Conservation (phyloP, 2,329 filamentous ascomycete species). For the Sporothrix brasiliensis region DNA sequence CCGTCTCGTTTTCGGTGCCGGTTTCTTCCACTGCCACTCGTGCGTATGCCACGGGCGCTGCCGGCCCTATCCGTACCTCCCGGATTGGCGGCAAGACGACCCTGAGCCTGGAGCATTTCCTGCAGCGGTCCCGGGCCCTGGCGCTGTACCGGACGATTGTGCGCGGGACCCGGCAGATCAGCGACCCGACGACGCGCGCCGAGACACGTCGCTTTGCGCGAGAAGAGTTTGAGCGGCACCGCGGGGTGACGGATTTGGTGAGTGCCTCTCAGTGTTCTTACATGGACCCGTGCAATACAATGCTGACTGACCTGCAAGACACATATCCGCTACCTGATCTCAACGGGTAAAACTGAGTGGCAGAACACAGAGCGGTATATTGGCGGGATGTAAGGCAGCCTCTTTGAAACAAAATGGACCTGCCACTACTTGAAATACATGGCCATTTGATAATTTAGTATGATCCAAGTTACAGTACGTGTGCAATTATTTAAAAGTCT, state of each 20-base stretch:
- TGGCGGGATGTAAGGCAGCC: slow-evolving; percentile 47
- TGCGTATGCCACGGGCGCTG: slow-evolving; percentile 43
- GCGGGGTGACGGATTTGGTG: slow-evolving; percentile 59
- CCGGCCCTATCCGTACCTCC: slow-evolving; percentile 38
- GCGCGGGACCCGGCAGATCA: slow-evolving; percentile 57
- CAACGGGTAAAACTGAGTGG: slow-evolving; percentile 68
- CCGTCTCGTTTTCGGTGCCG: background rate
- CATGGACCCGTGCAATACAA: too few relatives aligned
- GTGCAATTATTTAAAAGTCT: too few relatives aligned
- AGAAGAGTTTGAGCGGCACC: slow-evolving; percentile 64
- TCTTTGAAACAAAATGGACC: background rate
- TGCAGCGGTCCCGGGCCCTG: slow-evolving; percentile 59
- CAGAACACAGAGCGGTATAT: slow-evolving; percentile 64
- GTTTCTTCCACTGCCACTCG: background rate
- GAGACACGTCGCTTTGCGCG: slow-evolving; percentile 62
- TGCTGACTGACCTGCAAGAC: slow-evolving; percentile 43
- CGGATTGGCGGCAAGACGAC: slow-evolving; percentile 46
- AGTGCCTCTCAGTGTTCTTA: slow-evolving; percentile 37
- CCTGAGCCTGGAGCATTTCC: slow-evolving; percentile 64
- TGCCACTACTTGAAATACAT: background rate
- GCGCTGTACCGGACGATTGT: slow-evolving; percentile 62
- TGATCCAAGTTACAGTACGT: background rate
- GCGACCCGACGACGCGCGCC: slow-evolving; percentile 53
- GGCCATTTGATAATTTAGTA: background rate
- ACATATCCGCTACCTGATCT: slow-evolving; percentile 65